phyloP scores from a whole-genome alignment of 768 basidiomycete species.

The Leucocoprinus birnbaumii region DNA sequence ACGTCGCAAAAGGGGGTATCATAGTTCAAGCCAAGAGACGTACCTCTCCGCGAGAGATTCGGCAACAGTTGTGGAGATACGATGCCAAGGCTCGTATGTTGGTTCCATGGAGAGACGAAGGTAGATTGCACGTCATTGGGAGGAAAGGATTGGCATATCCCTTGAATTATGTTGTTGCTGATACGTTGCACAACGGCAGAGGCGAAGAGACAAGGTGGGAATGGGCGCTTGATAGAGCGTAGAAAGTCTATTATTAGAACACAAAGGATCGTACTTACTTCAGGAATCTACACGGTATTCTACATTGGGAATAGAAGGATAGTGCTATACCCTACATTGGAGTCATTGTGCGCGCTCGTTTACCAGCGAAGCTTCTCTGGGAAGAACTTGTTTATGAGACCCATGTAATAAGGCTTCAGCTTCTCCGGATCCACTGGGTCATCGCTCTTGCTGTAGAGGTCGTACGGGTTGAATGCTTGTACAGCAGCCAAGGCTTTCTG shows the following conservation, averaged over 20 bases:
- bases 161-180: background rate
- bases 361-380: constrained; percentile 81
- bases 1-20: no score
- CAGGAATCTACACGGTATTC: no score
- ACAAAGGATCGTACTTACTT: no score
- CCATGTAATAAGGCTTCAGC: constrained; percentile 80
- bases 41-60: background rate
- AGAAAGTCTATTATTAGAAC: background rate
- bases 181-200: background rate
- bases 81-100: background rate
- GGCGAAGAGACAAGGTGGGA: background rate
- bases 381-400: constrained; percentile 84
- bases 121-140: no score
- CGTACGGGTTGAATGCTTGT: constrained; percentile 89
- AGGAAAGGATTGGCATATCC: background rate
- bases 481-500: constrained; percentile 65
- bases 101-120: background rate
- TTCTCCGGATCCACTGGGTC: constrained; percentile 56
- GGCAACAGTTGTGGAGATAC: background rate
- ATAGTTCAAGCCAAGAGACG: no score
- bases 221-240: background rate
- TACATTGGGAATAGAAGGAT: no score
- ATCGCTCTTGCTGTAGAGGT: constrained; percentile 89
- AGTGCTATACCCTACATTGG: no score
- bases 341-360: constrained; percentile 3